Conservation (phyloP, 108 stramenopile species). For the Fistulifera solaris region DNA sequence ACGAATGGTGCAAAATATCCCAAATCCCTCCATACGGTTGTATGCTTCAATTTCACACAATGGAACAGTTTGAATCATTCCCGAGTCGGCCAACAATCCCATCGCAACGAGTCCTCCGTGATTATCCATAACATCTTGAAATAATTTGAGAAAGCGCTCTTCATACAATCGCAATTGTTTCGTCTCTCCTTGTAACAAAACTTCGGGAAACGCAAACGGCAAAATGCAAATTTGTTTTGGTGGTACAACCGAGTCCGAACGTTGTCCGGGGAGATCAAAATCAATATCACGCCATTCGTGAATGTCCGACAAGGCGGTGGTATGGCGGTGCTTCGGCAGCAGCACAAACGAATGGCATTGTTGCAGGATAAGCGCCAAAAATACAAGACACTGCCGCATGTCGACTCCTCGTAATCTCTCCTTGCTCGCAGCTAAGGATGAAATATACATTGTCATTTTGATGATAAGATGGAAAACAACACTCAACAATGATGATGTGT, state of each 20-base stretch:
- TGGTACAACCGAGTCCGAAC: too few species aligned
- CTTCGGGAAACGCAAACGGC: conserved; percentile 64
- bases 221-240: conserved; percentile 48
- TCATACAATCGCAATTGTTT: conserved; percentile 73
- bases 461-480: too few species aligned
- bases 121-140: conserved; percentile 48
- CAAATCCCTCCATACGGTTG: conserved; percentile 55
- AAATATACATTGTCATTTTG: too few species aligned
- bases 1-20: conserved; percentile 67
- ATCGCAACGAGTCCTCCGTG: conserved; percentile 67
- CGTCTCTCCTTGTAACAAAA: conserved; percentile 62
- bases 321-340: too few species aligned
- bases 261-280: conserved; percentile 18
- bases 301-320: conserved; percentile 16
- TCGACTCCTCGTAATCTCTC: too few species aligned
- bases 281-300: conserved; percentile 38
- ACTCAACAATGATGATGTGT: too few species aligned
- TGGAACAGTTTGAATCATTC: conserved; percentile 67
- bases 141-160: conserved; percentile 62
- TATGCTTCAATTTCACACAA: conserved; percentile 75
- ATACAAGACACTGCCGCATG: too few species aligned
- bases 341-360: too few species aligned
- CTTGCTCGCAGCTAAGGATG: too few species aligned
- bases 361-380: too few species aligned
- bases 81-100: conserved; percentile 43